Evolutionary conservation across 768 basidiomycete species (phyloP).

Genomic region (Tricholomella constricta): DNA sequence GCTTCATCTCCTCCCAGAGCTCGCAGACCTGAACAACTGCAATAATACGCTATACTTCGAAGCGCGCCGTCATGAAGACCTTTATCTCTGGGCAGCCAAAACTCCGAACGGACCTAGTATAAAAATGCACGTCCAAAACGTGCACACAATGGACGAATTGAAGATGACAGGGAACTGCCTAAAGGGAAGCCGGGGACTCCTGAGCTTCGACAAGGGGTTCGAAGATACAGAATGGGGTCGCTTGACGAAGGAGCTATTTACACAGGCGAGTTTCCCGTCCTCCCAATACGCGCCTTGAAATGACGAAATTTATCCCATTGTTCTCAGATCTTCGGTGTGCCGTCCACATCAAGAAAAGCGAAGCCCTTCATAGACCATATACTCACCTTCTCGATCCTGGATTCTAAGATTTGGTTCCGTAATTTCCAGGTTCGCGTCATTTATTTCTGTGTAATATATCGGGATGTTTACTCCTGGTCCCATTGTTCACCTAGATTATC

Average conservation of each 20-base stretch:
- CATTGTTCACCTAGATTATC: constrained; percentile 62
- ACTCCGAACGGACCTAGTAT: constrained; percentile 97
- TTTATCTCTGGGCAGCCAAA: constrained; percentile 96
- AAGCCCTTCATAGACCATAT: constrained; percentile 99
- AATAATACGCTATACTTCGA: constrained; percentile 98
- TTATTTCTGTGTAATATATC: neutral
- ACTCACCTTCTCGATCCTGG: constrained; percentile 92
- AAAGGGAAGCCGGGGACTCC: constrained; percentile 89
- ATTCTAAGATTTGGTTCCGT: constrained; percentile 98
- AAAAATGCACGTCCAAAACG: constrained; percentile 97
- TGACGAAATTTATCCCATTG: constrained; percentile 12
- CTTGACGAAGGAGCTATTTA: constrained; percentile 91
- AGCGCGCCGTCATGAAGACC: constrained; percentile 91
- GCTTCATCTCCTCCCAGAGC: constrained; percentile 88
- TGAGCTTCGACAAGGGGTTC: constrained; percentile 91
- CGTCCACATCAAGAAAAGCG: constrained; percentile 82
- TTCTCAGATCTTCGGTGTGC: constrained; percentile 89
- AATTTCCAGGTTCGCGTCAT: constrained; percentile 83
- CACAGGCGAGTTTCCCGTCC: constrained; percentile 62
- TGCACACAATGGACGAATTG: constrained; percentile 99
- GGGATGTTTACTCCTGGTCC: neutral
- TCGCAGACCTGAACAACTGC: constrained; percentile 96
- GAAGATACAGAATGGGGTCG: constrained; percentile 86
- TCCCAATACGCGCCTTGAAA: constrained; percentile 3
- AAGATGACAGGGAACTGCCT: constrained; percentile 99